Percentiles rank a stretch among this genome's conserved stretches.
Evolutionary conservation across 768 basidiomycete species (phyloP).

Genomic region (Amanita inopinata): DNA sequence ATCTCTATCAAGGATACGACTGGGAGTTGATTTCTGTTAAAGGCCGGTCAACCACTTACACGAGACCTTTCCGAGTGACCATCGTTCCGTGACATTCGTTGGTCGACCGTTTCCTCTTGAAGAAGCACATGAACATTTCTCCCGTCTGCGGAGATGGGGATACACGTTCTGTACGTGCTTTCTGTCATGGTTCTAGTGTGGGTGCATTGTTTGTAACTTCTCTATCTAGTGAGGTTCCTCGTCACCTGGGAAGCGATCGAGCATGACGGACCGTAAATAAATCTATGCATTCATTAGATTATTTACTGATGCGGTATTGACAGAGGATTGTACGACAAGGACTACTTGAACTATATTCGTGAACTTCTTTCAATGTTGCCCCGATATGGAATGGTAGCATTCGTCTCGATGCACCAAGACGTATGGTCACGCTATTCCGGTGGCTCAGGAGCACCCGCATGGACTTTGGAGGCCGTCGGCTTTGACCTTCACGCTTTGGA

Average conservation of each 20-base stretch:
- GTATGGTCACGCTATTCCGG: conserved; percentile 94
- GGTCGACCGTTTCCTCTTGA: conserved; percentile 86
- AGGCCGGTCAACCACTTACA: conserved; percentile 67
- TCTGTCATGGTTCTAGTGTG: neutral
- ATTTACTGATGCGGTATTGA: conserved; percentile 6
- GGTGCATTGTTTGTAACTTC: no score
- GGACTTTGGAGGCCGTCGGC: conserved; percentile 83
- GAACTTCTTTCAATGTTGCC: conserved; percentile 59
- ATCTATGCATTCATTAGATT: neutral
- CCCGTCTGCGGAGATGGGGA: conserved; percentile 78
- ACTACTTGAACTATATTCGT: conserved; percentile 76
- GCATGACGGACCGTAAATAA: conserved; percentile 80
- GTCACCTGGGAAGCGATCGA: conserved; percentile 98
- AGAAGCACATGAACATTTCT: conserved; percentile 79
- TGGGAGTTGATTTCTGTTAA: conserved; percentile 1
- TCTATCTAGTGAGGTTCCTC: conserved; percentile 66
- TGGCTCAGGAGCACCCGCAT: conserved; percentile 93
- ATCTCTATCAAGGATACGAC: neutral
- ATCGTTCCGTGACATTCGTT: conserved; percentile 69
- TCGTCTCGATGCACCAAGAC: conserved; percentile 84
- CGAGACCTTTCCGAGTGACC: conserved; percentile 55
- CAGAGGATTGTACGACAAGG: conserved; percentile 77
- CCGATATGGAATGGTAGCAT: conserved; percentile 61
- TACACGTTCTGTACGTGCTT: conserved; percentile 63
- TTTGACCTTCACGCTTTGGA: conserved; percentile 78